phyloP scores from a whole-genome alignment of 78 protist species.

The Tieghemostelium lacteum region DNA sequence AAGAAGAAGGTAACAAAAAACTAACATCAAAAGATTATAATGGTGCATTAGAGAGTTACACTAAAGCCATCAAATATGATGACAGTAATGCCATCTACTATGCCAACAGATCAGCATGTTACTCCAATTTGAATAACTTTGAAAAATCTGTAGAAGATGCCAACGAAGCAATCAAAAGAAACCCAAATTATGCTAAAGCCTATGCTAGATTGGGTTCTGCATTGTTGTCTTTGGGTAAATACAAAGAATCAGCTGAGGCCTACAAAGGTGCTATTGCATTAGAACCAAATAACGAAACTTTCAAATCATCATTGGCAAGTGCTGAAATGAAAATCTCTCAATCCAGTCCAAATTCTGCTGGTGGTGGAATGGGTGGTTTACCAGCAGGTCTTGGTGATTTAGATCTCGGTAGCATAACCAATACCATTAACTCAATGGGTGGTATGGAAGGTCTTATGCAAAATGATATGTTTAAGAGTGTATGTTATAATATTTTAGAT shows the following conservation, averaged over 20 bases:
- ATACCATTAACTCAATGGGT: neutral
- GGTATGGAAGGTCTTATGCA: neutral
- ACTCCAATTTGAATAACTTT: slow-evolving; percentile 7
- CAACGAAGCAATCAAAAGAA: slow-evolving; percentile 33
- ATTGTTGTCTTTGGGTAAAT: slow-evolving; percentile 28
- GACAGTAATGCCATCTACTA: slow-evolving; percentile 51
- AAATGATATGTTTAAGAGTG: neutral
- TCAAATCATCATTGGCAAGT: slow-evolving; percentile 30
- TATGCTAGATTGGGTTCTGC: slow-evolving; percentile 71
- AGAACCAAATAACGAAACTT: slow-evolving; percentile 67
- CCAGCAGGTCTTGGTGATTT: slow-evolving; percentile 62
- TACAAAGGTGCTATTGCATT: slow-evolving; percentile 37
- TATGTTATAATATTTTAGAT: too few species aligned
- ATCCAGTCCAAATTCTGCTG: neutral
- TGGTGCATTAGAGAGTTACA: slow-evolving; percentile 53
- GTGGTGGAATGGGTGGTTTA: slow-evolving; percentile 27
- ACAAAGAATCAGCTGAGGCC: slow-evolving; percentile 44
- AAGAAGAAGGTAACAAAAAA: slow-evolving; percentile 53
- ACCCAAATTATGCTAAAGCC: slow-evolving; percentile 59
- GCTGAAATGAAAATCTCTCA: slow-evolving; percentile 14
- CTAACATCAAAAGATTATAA: slow-evolving; percentile 10
- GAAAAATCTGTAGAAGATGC: slow-evolving; percentile 53
- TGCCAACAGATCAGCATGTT: slow-evolving; percentile 59
- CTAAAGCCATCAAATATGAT: slow-evolving; percentile 50
- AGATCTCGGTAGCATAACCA: slow-evolving; percentile 4